Evolutionary conservation across 1,284 basidiomycete genomes (phyloP).

Genomic region (Ustilago esculenta): DNA sequence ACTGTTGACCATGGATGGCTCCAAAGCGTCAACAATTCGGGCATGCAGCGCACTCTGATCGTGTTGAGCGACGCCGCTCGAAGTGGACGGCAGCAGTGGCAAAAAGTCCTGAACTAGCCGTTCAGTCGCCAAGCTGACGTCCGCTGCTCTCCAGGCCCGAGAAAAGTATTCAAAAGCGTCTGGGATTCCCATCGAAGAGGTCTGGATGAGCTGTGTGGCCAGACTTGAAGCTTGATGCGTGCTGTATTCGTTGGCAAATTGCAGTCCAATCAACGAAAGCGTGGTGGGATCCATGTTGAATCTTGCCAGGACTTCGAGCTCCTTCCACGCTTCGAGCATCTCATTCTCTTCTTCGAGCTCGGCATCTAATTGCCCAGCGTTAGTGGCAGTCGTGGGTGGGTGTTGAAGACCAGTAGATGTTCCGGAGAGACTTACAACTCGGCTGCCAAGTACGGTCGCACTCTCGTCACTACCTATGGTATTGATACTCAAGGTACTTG

Average conservation of each 20-base stretch:
- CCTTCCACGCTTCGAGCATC: constrained; percentile 29
- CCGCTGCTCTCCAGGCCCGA: constrained; percentile 49
- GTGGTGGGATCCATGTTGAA: constrained; percentile 59
- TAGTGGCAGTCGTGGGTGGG: background rate
- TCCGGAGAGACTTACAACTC: constrained; percentile 28
- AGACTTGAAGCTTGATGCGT: constrained; percentile 2
- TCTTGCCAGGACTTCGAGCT: constrained; percentile 34
- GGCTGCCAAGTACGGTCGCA: constrained; percentile 40
- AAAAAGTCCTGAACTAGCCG: constrained; percentile 52
- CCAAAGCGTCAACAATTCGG: constrained; percentile 6
- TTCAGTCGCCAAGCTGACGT: constrained; percentile 50
- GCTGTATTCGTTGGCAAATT: constrained; percentile 26
- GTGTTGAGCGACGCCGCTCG: background rate
- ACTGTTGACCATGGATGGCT: background rate
- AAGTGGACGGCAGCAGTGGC: constrained; percentile 26
- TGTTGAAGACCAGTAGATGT: constrained; percentile 24
- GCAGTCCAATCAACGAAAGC: constrained; percentile 50
- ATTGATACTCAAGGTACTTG: constrained; percentile 46
- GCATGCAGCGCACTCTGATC: constrained; percentile 9
- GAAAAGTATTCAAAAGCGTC: constrained; percentile 56
- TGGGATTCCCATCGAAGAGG: constrained; percentile 16
- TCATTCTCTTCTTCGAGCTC: constrained; percentile 39
- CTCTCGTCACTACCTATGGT: constrained; percentile 49
- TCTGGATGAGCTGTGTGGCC: constrained; percentile 1
- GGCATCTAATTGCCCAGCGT: background rate